Evolutionary conservation across 345 rosid species (phyloP).

Genomic region (Schrenkiella parvula): DNA sequence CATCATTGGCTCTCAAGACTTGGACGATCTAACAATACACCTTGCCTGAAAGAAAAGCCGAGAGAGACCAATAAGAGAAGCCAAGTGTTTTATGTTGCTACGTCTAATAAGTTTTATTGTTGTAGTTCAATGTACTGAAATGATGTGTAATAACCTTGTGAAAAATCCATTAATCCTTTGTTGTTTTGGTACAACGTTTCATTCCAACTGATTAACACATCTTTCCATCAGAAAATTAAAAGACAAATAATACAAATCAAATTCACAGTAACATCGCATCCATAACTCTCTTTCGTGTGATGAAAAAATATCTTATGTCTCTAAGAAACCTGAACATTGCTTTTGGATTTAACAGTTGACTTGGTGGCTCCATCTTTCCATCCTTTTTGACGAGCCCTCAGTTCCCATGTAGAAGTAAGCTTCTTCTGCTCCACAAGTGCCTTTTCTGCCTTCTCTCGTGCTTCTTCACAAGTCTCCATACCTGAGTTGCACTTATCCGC

Average conservation of each 20-base stretch:
- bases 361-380: conserved; percentile 65
- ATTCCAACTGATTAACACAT: background rate
- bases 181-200: conserved; percentile 9
- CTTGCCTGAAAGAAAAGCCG: conserved; percentile 12
- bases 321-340: conserved; percentile 47
- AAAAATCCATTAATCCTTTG: conserved; percentile 11
- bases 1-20: conserved; percentile 45
- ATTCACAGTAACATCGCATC: background rate
- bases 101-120: conserved; percentile 10
- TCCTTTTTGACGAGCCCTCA: conserved; percentile 81
- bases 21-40: conserved; percentile 66
- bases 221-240: conserved; percentile 9
- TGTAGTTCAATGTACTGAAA: conserved; percentile 5
- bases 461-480: conserved; percentile 97
- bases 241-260: background rate
- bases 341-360: conserved; percentile 45
- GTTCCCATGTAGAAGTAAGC: conserved; percentile 68
- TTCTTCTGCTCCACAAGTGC: conserved; percentile 72
- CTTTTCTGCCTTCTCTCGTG: conserved; percentile 80
- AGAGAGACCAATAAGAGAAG: conserved; percentile 3
- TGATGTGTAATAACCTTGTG: conserved; percentile 11
- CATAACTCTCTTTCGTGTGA: background rate
- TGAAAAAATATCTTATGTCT: background rate
- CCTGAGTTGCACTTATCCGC: conserved; percentile 98
- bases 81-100: background rate